These are phyloP conservation scores for Hymenoscyphus fraxineus DNA, from an alignment of 2,329 filamentous ascomycete species.

Conservation along the genomic window DNA sequence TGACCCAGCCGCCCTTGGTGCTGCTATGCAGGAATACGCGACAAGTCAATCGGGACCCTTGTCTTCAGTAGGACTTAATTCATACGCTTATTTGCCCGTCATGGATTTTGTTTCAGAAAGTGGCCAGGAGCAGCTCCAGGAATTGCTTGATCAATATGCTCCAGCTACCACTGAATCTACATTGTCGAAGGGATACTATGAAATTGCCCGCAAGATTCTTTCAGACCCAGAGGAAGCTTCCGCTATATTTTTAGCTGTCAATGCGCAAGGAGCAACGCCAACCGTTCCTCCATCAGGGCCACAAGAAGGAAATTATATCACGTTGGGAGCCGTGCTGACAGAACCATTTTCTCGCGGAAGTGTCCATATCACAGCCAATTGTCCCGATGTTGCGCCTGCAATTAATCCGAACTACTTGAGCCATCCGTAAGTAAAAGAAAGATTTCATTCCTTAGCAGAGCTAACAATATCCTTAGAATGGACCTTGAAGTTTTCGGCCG, in stretches of 20 bases:
- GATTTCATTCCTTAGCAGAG: no score
- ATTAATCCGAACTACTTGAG: constrained; percentile 1
- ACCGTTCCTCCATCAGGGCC: neutral
- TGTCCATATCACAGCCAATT: constrained; percentile 6
- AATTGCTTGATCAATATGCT: neutral
- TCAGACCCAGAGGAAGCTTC: neutral
- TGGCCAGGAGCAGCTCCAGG: constrained; percentile 2
- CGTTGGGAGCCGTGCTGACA: neutral
- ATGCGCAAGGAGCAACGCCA: neutral
- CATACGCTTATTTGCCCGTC: constrained; percentile 11
- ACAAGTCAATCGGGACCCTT: constrained; percentile 9
- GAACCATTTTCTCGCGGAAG: constrained; percentile 9
- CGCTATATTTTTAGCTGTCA: neutral
- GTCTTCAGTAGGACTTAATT: constrained; percentile 3
- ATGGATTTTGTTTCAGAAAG: constrained; percentile 2
- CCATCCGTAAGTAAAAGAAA: neutral
- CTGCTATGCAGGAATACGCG: constrained; percentile 8
- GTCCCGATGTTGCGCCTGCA: neutral
- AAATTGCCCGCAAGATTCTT: constrained; percentile 1
- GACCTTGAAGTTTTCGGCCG: constrained; percentile 5
- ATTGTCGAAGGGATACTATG: constrained; percentile 21
- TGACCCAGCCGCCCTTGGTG: constrained; percentile 8
- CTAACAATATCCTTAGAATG: neutral
- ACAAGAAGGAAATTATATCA: neutral
- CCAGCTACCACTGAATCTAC: neutral